Base-by-base conservation (phyloP, 179 eudicot species). In the Beta corolliflora region DNA sequence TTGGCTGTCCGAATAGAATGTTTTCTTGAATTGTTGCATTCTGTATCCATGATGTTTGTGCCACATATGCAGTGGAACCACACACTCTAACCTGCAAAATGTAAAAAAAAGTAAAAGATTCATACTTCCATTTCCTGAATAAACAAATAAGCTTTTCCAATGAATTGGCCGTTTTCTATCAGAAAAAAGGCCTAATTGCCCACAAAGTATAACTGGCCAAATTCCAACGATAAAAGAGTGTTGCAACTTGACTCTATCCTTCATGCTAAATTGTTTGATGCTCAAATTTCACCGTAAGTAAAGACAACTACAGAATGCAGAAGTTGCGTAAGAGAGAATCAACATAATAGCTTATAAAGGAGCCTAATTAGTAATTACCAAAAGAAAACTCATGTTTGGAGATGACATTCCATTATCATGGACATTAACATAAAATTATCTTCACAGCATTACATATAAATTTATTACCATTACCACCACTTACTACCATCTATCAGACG, bases 1-100 rank as follows among this genome's bases (percentile, higher is more conserved):
- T 94, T 18, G 95, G 97, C 89, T 84, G 81, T 73, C 99, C 94
- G 76, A 95, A 94, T 66, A 90, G 84, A 77, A 95, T 94, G 79
- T 95, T 95, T 56, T 92, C 98, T 79, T 94, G 82, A 67, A 95
- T 92, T 1, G 99, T 95, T 67, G 95, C 98, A 80, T 90, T 95
- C 73, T 95, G 98, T 73, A 95, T 95, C 99, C 99, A 95, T 46
- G 99, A 84, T 54, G 96, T 95, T 81, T 95, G 99, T 19, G 99
- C 99, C 73, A 95, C 99, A 77, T 94, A 95, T 75, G 99, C 99
- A 71, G 98, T 95, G 53, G 86, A 88, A 10, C 99, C 99, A 82
- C 94, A 93, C 56, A 95, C 96, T 79, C 79, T 88, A 9, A 91
- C 90, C 98, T 94, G 84, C 66, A 71, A 36, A 67, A 5, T 67